These are phyloP conservation scores for Fusarium torulosum DNA, from an alignment of 2,329 filamentous ascomycete genomes.

Conservation along the genomic window DNA sequence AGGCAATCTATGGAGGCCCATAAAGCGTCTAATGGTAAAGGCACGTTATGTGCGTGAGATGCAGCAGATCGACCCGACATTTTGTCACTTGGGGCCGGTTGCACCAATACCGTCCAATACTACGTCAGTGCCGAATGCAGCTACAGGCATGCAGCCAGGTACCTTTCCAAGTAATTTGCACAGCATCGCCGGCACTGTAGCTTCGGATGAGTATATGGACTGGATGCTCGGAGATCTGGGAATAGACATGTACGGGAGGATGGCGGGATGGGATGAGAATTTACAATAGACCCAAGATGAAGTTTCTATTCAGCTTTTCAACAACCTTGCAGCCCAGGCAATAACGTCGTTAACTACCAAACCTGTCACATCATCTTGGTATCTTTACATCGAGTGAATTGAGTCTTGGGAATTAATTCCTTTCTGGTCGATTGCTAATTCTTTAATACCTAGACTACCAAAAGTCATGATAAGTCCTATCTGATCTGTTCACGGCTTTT, in stretches of 20 bases:
- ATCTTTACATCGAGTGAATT: too few relatives aligned
- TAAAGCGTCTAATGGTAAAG: not conserved
- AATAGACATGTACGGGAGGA: not conserved
- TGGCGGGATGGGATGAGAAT: not conserved
- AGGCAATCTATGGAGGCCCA: not conserved
- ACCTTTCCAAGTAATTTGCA: accelerated
- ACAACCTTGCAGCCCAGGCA: too few relatives aligned
- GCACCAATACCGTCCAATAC: not conserved
- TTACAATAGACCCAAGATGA: not conserved
- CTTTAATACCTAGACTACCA: too few relatives aligned
- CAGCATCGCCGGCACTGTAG: accelerated
- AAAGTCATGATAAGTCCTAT: too few relatives aligned
- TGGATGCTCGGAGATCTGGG: constrained; percentile 3
- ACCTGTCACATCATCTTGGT: too few relatives aligned
- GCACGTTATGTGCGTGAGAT: not conserved
- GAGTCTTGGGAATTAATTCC: too few relatives aligned
- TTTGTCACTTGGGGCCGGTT: not conserved
- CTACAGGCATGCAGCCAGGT: not conserved
- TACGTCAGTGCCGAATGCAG: accelerated
- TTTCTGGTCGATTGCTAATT: too few relatives aligned
- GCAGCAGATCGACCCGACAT: not conserved
- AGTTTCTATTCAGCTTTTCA: not conserved
- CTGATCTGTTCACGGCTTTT: too few relatives aligned
- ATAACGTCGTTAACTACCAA: too few relatives aligned
- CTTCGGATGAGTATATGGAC: not conserved